Conservation (phyloP, 768 basidiomycete genomes). For the Tulasnella sp. region DNA sequence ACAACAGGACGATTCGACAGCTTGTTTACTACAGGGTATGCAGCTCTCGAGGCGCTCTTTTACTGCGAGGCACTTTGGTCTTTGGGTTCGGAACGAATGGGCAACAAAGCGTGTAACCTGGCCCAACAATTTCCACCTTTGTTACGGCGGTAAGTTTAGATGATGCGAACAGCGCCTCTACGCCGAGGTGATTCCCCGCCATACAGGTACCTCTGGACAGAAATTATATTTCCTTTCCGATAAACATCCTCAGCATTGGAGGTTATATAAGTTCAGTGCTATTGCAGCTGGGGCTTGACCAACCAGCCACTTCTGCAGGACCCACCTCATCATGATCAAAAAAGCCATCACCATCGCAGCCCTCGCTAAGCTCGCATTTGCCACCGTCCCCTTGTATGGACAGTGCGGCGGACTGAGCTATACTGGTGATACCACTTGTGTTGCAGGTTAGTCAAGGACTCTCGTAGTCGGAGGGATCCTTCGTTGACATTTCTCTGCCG, state of each 20-base stretch:
- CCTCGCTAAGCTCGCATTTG: neutral
- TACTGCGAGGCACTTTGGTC: neutral
- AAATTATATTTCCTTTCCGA: neutral
- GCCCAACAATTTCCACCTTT: neutral
- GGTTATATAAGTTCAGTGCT: neutral
- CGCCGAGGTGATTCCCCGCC: neutral
- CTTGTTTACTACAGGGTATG: neutral
- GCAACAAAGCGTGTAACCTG: neutral
- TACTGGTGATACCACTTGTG: neutral
- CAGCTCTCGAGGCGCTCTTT: neutral
- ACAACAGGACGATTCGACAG: neutral
- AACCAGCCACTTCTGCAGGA: neutral
- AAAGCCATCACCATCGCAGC: neutral
- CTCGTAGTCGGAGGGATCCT: neutral
- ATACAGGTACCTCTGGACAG: neutral
- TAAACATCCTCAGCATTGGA: neutral
- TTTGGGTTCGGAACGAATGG: neutral
- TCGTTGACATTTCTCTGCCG: neutral
- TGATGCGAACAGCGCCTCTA: neutral
- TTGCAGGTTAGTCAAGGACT: neutral
- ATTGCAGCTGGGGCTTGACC: neutral
- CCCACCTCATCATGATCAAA: neutral
- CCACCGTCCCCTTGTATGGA: neutral
- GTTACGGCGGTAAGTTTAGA: neutral
- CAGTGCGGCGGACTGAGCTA: conserved; percentile 11